A percentile compares a stretch with the other conserved stretches of the same genome.
Evolutionary conservation across 345 rosid genomes (phyloP).

Genomic region (Pugionium cornutum): DNA sequence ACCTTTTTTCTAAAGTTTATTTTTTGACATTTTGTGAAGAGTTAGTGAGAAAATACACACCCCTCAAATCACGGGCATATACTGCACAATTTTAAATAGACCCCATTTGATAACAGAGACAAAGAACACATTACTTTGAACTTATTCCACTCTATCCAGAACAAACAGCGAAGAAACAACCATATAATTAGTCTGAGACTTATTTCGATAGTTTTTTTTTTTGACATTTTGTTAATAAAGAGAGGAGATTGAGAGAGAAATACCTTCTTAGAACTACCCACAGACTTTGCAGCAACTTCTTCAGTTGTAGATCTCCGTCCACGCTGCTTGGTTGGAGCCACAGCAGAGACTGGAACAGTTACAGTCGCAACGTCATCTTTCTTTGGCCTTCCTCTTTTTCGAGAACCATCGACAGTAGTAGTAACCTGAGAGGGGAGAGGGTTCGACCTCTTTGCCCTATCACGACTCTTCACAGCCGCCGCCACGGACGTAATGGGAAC

Average conservation of each 20-base stretch:
- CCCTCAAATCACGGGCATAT: no score
- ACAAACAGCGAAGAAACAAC: conserved; percentile 7
- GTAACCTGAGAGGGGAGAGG: neutral
- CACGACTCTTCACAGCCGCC: conserved; percentile 26
- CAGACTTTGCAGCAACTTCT: conserved; percentile 39
- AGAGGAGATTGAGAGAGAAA: neutral
- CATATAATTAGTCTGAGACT: conserved; percentile 1
- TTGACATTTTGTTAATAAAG: conserved; percentile 1
- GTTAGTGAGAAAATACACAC: no score
- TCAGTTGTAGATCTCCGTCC: conserved; percentile 52
- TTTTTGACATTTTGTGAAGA: no score
- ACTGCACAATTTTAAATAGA: neutral
- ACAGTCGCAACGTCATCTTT: conserved; percentile 25
- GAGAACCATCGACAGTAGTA: neutral
- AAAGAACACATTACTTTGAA: conserved; percentile 4
- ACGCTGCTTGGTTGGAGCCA: conserved; percentile 40
- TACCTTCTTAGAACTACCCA: conserved; percentile 74
- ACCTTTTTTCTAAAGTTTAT: no score
- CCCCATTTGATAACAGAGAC: conserved; percentile 2
- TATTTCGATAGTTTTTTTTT: no score
- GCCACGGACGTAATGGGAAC: conserved; percentile 11
- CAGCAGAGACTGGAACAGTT: neutral
- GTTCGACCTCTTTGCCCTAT: conserved; percentile 34
- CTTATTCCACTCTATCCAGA: neutral
- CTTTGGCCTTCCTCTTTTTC: conserved; percentile 69